Percentiles rank a stretch among this genome's conserved stretches.
These are phyloP conservation scores for Botryosphaeria dothidea DNA, from an alignment of 2,329 filamentous ascomycete genomes.

Conservation along the genomic window DNA sequence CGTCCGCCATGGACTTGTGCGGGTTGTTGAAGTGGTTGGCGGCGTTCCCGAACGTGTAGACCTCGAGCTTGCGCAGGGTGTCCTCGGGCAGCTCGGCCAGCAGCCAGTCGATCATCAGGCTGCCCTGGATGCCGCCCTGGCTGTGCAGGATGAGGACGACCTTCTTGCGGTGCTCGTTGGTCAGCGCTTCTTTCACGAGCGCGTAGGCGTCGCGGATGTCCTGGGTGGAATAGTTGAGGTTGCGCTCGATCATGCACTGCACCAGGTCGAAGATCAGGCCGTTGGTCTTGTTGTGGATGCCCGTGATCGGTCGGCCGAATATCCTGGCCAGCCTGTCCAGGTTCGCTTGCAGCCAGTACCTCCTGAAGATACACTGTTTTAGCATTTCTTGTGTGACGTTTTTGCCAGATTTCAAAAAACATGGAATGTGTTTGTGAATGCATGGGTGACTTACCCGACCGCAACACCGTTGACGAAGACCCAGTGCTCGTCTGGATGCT, in stretches of 20 bases:
- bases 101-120: conserved; percentile 74
- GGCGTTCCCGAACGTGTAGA: conserved; percentile 75
- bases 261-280: conserved; percentile 76
- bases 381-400: not conserved
- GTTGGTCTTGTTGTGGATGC: conserved; percentile 72
- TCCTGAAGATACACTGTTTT: conserved; percentile 21
- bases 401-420: too few species aligned
- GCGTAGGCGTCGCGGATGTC: conserved; percentile 62
- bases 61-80: conserved; percentile 48
- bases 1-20: conserved; percentile 32
- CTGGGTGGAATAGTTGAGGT: conserved; percentile 69
- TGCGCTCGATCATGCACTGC: conserved; percentile 76
- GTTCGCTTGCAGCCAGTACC: conserved; percentile 56
- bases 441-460: conserved; percentile 50
- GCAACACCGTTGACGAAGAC: conserved; percentile 77
- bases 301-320: conserved; percentile 69
- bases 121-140: conserved; percentile 74
- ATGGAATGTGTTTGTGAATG: not conserved
- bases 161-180: conserved; percentile 63
- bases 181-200: conserved; percentile 63
- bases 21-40: conserved; percentile 84
- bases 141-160: conserved; percentile 75
- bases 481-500: conserved; percentile 67
- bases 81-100: conserved; percentile 58
- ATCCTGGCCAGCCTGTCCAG: conserved; percentile 70